Percentiles rank a stretch among this genome's conserved stretches.
Evolutionary conservation across 2,329 filamentous ascomycete species (phyloP).

Genomic region (Aquanectria penicillioides): DNA sequence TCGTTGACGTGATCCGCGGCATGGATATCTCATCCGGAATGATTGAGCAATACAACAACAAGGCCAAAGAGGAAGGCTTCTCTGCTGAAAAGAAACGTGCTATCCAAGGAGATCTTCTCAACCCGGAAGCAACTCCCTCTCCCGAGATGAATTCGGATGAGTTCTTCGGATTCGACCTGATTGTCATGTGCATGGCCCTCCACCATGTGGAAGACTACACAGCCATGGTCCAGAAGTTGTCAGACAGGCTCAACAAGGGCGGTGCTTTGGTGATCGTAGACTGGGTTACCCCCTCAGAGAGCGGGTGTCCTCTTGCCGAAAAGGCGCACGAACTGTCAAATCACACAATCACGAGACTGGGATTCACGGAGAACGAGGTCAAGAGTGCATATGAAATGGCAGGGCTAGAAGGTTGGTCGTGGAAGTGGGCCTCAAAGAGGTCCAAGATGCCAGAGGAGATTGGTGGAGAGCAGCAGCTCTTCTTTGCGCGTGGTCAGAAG

Average conservation of each 20-base stretch:
- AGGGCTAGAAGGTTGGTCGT: conserved; percentile 37
- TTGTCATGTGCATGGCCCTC: conserved; percentile 48
- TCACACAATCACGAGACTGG: conserved; percentile 33
- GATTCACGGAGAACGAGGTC: conserved; percentile 38
- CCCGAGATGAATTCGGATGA: conserved; percentile 32
- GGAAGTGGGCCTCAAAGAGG: conserved; percentile 35
- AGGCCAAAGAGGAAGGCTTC: conserved; percentile 38
- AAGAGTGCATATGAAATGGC: conserved; percentile 32
- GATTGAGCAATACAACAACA: conserved; percentile 45
- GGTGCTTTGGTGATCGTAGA: conserved; percentile 48
- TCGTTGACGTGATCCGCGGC: conserved; percentile 44
- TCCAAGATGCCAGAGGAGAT: conserved; percentile 36
- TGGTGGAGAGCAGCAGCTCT: conserved; percentile 39
- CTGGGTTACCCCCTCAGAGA: conserved; percentile 36
- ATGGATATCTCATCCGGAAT: conserved; percentile 49
- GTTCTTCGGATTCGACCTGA: conserved; percentile 44
- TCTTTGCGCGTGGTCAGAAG: conserved; percentile 38
- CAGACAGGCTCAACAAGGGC: conserved; percentile 40
- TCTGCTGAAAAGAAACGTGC: conserved; percentile 42
- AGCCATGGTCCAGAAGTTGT: conserved; percentile 41
- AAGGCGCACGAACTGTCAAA: conserved; percentile 15
- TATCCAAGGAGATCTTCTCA: conserved; percentile 44
- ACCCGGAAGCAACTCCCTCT: conserved; percentile 30
- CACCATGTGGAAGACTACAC: conserved; percentile 47
- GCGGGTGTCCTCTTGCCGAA: conserved; percentile 8